phyloP scores from a whole-genome alignment of 1,284 basidiomycete genomes.

The Ceratobasidium sp. region DNA sequence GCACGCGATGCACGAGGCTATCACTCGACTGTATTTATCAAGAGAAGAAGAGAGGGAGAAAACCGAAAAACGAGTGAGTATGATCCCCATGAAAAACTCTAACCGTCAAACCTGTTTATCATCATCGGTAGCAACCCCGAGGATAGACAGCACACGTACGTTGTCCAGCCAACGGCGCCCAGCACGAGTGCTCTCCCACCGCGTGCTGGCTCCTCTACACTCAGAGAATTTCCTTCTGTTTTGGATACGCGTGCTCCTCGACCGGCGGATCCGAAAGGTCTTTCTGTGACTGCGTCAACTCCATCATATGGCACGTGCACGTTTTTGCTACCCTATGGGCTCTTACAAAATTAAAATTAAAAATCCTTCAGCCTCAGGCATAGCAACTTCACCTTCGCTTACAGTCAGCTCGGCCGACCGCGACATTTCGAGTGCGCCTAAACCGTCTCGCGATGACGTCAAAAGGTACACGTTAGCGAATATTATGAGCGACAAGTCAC shows the following conservation, averaged over 20 bases:
- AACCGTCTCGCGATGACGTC: conserved; percentile 25
- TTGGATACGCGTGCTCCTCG: conserved; percentile 41
- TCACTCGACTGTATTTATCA: conserved; percentile 37
- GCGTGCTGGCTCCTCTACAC: neutral
- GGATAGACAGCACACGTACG: conserved; percentile 23
- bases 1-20: conserved; percentile 23
- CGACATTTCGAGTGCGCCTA: neutral
- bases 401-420: conserved; percentile 30
- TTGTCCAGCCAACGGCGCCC: conserved; percentile 25
- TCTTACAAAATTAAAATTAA: neutral
- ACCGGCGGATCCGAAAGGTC: conserved; percentile 7
- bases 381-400: conserved; percentile 18
- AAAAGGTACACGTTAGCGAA: conserved; percentile 42
- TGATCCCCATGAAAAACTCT: conserved; percentile 10
- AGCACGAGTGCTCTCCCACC: neutral
- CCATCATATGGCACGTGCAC: conserved; percentile 6
- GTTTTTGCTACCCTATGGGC: neutral
- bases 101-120: neutral
- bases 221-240: conserved; percentile 9
- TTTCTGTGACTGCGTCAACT: neutral
- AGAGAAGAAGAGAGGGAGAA: conserved; percentile 38
- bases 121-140: conserved; percentile 6
- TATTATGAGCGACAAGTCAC: conserved; percentile 23
- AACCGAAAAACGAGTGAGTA: conserved; percentile 44
- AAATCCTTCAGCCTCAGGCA: neutral